Conservation (phyloP, 2,329 filamentous ascomycete genomes). For the Diaporthe citrichinensis region DNA sequence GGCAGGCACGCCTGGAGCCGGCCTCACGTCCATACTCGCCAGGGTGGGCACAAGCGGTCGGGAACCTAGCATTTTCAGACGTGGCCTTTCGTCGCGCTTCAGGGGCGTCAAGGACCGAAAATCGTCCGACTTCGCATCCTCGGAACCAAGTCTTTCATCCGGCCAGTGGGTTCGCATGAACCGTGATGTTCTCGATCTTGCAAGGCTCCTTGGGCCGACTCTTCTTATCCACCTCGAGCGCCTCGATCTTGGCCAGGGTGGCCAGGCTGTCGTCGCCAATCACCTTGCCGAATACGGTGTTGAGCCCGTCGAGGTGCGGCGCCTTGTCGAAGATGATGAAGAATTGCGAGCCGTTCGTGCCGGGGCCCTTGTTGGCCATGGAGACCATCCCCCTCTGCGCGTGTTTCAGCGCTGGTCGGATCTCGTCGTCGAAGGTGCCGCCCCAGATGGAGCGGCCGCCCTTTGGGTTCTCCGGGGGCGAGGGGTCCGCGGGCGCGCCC, state of each 20-base stretch:
- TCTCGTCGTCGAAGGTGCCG: conserved; percentile 83
- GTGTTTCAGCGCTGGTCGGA: conserved; percentile 78
- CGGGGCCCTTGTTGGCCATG: conserved; percentile 84
- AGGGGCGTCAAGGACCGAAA: not conserved
- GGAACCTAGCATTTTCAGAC: no score
- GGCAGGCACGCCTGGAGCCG: not conserved
- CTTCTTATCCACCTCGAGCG: conserved; percentile 82
- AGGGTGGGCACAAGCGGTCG: not conserved
- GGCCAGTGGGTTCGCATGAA: conserved; percentile 86
- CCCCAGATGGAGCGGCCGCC: conserved; percentile 82
- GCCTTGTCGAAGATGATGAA: conserved; percentile 85
- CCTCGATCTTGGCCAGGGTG: conserved; percentile 80
- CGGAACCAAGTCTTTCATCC: conserved; percentile 55
- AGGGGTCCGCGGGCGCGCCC: conserved; percentile 71
- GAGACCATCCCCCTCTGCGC: conserved; percentile 78
- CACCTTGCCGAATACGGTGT: conserved; percentile 86
- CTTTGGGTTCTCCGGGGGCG: conserved; percentile 73
- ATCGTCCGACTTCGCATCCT: not conserved
- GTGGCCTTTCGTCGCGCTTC: not conserved
- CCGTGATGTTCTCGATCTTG: conserved; percentile 76
- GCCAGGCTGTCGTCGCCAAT: conserved; percentile 74
- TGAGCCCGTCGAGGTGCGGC: conserved; percentile 85
- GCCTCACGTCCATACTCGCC: not conserved
- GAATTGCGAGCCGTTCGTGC: conserved; percentile 84
- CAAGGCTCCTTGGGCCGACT: conserved; percentile 77